Evolutionary conservation across 2,329 filamentous ascomycete species (phyloP).

Genomic region (Podosphaera aphanis): DNA sequence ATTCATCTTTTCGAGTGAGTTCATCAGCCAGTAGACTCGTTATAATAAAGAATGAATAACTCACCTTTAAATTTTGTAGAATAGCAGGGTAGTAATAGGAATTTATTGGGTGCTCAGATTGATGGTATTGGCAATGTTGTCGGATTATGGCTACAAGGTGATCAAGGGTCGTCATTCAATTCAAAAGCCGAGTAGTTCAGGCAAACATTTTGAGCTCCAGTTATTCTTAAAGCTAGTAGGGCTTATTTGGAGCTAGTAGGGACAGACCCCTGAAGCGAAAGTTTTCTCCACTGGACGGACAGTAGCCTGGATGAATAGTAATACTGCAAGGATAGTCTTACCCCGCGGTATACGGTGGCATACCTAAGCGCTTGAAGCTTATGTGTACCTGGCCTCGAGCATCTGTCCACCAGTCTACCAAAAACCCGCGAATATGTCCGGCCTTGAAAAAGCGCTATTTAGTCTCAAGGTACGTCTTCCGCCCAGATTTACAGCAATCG

Average conservation of each 20-base stretch:
- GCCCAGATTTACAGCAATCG: constrained; percentile 3
- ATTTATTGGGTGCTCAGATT: too few relatives aligned
- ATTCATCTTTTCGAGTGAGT: too few relatives aligned
- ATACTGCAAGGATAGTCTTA: neutral
- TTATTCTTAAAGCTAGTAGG: neutral
- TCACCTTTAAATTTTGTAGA: too few relatives aligned
- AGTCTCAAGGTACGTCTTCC: constrained; percentile 29
- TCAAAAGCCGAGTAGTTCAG: neutral
- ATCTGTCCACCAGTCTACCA: neutral
- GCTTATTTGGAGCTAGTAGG: neutral
- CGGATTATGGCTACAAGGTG: neutral
- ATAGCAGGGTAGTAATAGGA: too few relatives aligned
- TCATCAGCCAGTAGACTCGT: too few relatives aligned
- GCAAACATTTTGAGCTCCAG: neutral
- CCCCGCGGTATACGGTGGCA: neutral
- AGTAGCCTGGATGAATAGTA: neutral
- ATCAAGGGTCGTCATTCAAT: neutral
- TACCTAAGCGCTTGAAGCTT: too few relatives aligned
- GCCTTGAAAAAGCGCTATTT: constrained; percentile 36
- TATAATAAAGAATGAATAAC: too few relatives aligned
- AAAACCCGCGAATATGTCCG: constrained; percentile 23
- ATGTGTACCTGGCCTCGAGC: neutral
- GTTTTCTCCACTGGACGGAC: neutral
- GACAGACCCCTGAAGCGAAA: neutral
- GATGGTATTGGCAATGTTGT: too few relatives aligned